Base-by-base conservation (phyloP, 177 flowering plant genomes). In the Telopea speciosissima region DNA sequence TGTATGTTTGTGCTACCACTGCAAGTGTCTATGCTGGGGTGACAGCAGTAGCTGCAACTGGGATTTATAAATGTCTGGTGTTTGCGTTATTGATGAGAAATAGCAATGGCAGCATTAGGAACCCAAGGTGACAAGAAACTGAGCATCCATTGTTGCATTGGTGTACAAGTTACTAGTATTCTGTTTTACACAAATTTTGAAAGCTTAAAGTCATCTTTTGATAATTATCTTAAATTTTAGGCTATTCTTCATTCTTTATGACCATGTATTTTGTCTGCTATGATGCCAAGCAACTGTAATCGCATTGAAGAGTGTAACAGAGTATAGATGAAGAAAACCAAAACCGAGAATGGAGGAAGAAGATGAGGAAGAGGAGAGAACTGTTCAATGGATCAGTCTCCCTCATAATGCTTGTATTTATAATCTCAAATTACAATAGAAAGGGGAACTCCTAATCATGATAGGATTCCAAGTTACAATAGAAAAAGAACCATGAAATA, bases 1-100 rank as follows among this genome's bases (percentile, higher is more conserved):
- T 94, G 62, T 91, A 92, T 79, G 89, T 85, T 16, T 87, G 90
- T 66, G 93, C 92, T 58, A 73, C 87, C 14, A 87, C 96, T 5
- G 80, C 78, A 19, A 87, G 96, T 54, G 80, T 86, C 65, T 86
- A 85, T 59, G 59, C 88, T 44, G 96, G 96, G 28, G 83, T 86
- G 17, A 75, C 69, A 24, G 44, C 83, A 16, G 85, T 92, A 28
- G 86, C 88, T 73, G 77, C 77, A 45, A 84, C 92, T 64, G 82
- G 74, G 68, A 59, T 70, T 66, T 91, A 92, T 75, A 67, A 78
- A 10, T 79, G 77, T 64, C 66, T 23, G 31, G 89, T 85, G 17
- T 68, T 84, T 60, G 68, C 73, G 25, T 10, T 69, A 7, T 83
- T 88, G 65, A 76, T 63, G 72, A 81, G 72, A 36, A 70, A 23